A percentile compares a stretch with the other conserved stretches of the same genome.
These are phyloP conservation scores for Apiospora koreana DNA, from an alignment of 2,329 filamentous ascomycete species.

Conservation along the genomic window DNA sequence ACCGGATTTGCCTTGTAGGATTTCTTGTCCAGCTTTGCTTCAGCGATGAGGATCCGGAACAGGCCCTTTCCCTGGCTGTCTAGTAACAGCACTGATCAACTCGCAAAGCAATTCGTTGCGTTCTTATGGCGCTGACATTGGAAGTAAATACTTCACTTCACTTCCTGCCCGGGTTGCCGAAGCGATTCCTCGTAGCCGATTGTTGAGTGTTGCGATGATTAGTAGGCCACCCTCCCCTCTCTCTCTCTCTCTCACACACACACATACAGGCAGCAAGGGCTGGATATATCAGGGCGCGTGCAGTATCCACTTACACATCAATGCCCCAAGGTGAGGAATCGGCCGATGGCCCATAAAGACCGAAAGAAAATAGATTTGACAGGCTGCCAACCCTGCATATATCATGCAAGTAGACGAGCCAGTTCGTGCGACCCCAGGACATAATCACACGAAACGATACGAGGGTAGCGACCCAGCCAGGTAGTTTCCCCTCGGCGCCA, in stretches of 20 bases:
- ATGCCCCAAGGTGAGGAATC: background rate
- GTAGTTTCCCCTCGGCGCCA: background rate
- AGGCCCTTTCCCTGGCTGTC: constrained; percentile 26
- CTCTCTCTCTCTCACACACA: background rate
- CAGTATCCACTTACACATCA: background rate
- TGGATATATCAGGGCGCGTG: background rate
- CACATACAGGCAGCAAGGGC: background rate
- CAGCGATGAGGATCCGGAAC: background rate
- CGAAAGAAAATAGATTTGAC: background rate
- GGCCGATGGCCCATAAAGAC: background rate
- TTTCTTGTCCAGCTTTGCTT: background rate
- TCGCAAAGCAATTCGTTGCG: background rate
- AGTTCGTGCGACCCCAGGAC: background rate
- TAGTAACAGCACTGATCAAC: constrained; percentile 33
- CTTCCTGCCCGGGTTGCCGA: background rate
- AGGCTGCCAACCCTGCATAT: background rate
- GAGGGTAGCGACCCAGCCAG: background rate
- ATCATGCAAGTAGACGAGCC: background rate
- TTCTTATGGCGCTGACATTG: background rate
- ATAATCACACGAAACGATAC: background rate
- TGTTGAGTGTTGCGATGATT: background rate
- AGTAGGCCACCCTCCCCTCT: background rate
- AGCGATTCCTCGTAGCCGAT: background rate
- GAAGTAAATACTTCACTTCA: background rate
- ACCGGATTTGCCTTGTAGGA: background rate